phyloP scores from a whole-genome alignment of 306 rosid species.

The Vachellia collinsii region DNA sequence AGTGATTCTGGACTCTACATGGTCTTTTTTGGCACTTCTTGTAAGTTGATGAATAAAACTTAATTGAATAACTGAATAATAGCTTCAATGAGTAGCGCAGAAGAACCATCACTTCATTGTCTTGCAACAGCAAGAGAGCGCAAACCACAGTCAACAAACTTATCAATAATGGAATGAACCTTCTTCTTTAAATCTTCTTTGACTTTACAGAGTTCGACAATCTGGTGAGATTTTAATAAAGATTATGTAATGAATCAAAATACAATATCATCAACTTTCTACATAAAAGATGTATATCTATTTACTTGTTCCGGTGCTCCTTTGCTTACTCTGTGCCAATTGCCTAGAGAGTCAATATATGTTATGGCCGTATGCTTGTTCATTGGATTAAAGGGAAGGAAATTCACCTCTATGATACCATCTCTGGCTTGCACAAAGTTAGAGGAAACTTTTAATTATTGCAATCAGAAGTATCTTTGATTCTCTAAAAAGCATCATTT shows the following conservation, averaged over 20 bases:
- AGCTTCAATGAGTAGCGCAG: background rate
- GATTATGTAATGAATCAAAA: background rate
- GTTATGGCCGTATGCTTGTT: constrained; percentile 96
- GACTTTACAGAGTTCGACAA: constrained; percentile 77
- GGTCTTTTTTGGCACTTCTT: constrained; percentile 67
- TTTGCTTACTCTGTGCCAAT: constrained; percentile 87
- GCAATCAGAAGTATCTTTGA: background rate
- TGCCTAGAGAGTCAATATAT: constrained; percentile 63
- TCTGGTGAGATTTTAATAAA: constrained; percentile 48
- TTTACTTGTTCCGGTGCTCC: constrained; percentile 95
- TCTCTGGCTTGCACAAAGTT: constrained; percentile 70
- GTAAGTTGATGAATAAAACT: background rate
- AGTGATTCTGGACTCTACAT: constrained; percentile 78
- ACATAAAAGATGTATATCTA: background rate
- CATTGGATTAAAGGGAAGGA: constrained; percentile 90
- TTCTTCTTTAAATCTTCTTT: constrained; percentile 60
- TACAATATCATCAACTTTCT: background rate
- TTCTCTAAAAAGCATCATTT: background rate
- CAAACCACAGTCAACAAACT: constrained; percentile 91
- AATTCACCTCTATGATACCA: constrained; percentile 74
- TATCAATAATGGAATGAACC: constrained; percentile 74
- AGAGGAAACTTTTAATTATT: background rate
- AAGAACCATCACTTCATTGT: constrained; percentile 49
- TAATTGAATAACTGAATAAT: no score
- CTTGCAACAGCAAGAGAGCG: constrained; percentile 75